Conservation (phyloP, 2,329 filamentous ascomycete genomes). For the Claviceps maximensis region DNA sequence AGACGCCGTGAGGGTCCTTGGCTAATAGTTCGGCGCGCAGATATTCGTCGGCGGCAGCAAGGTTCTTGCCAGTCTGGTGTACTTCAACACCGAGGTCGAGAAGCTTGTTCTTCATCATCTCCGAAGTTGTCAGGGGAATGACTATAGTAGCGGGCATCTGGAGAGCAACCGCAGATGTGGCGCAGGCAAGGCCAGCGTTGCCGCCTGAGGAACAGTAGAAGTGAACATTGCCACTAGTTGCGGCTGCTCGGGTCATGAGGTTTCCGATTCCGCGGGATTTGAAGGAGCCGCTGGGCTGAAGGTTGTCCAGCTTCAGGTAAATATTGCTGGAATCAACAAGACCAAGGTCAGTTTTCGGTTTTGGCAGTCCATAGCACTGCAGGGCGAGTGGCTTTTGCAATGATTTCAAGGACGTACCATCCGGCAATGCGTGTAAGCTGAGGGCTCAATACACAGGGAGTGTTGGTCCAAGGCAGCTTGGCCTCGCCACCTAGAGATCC, state of each 20-base stretch:
- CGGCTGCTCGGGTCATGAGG: slow-evolving; percentile 39
- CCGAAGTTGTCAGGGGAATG: slow-evolving; percentile 51
- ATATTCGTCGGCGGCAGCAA: slow-evolving; percentile 56
- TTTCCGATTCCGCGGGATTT: slow-evolving; percentile 69
- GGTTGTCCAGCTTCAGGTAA: slow-evolving; percentile 73
- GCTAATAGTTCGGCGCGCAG: slow-evolving; percentile 45
- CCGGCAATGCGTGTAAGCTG: slow-evolving; percentile 56
- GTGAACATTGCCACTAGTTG: slow-evolving; percentile 32
- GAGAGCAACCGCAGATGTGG: slow-evolving; percentile 54
- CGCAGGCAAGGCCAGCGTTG: slow-evolving; percentile 74
- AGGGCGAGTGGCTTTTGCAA: not conserved
- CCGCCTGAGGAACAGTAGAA: slow-evolving; percentile 75
- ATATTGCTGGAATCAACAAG: slow-evolving; percentile 41
- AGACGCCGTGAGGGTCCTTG: slow-evolving; percentile 40
- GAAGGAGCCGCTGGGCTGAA: slow-evolving; percentile 77
- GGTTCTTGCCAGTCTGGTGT: slow-evolving; percentile 52
- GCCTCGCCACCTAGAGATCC: slow-evolving; percentile 25
- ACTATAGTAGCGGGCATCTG: slow-evolving; percentile 60
- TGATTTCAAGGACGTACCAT: slow-evolving; percentile 38
- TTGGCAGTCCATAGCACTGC: not conserved
- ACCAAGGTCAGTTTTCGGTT: not conserved
- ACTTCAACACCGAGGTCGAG: slow-evolving; percentile 55
- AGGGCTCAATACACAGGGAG: slow-evolving; percentile 55
- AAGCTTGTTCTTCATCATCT: slow-evolving; percentile 60
- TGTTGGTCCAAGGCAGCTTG: slow-evolving; percentile 52